These are phyloP conservation scores for Phytophthora cryptogea DNA, from an alignment of 352 stramenopile species.

Conservation along the genomic window DNA sequence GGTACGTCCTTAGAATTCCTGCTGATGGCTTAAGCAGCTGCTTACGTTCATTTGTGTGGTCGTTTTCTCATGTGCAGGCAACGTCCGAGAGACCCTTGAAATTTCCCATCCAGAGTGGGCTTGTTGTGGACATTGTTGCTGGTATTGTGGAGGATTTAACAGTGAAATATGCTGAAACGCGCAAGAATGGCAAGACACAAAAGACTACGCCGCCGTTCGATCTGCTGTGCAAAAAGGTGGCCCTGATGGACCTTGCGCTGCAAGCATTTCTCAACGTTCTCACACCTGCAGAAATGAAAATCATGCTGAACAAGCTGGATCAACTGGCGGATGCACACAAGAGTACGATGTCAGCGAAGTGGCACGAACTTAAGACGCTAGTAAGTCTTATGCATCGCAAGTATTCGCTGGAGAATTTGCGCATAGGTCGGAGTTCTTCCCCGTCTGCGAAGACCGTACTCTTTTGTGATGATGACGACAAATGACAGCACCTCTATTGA, in stretches of 20 bases:
- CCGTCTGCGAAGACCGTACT: conserved; percentile 48
- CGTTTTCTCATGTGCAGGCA: conserved; percentile 20
- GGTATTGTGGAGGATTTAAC: conserved; percentile 80
- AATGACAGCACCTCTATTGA: conserved; percentile 2
- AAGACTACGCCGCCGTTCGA: conserved; percentile 60
- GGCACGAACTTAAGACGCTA: conserved; percentile 87
- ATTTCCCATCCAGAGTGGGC: conserved; percentile 76
- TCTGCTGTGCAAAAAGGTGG: conserved; percentile 82
- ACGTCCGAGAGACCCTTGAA: conserved; percentile 73
- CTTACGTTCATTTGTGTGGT: neutral
- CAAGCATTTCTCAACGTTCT: conserved; percentile 80
- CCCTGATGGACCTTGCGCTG: conserved; percentile 82
- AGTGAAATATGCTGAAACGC: conserved; percentile 67
- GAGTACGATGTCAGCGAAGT: conserved; percentile 82
- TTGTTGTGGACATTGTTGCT: conserved; percentile 82
- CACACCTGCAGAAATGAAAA: conserved; percentile 66
- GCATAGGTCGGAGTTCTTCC: conserved; percentile 52
- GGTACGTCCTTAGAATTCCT: conserved; percentile 24
- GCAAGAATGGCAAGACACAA: conserved; percentile 40
- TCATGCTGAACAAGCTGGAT: conserved; percentile 77
- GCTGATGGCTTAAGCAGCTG: neutral
- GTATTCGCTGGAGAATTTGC: conserved; percentile 81
- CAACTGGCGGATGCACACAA: conserved; percentile 71
- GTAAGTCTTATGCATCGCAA: conserved; percentile 86
- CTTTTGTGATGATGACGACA: conserved; percentile 43